Evolutionary conservation across 495 filamentous ascomycete species (phyloP).

Genomic region (Paragyromitra xinjiangensis): DNA sequence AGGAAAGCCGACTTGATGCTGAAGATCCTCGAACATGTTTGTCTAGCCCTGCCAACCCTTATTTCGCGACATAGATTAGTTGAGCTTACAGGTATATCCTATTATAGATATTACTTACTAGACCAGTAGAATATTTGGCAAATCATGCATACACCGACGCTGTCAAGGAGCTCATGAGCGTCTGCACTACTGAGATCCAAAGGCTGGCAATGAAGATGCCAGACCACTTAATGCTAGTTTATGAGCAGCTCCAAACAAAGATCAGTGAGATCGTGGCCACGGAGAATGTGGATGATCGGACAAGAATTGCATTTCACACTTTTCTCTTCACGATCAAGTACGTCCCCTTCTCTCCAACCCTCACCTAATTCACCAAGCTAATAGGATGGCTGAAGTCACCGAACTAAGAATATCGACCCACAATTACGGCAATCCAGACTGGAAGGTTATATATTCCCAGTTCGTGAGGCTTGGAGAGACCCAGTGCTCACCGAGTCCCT

Average conservation of each 20-base stretch:
- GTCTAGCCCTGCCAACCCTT: not conserved
- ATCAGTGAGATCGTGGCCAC: conserved; percentile 80
- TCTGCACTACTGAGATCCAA: conserved; percentile 85
- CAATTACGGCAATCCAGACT: conserved; percentile 71
- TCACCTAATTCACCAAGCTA: not conserved
- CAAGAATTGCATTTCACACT: conserved; percentile 68
- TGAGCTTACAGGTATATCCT: conserved; percentile 34
- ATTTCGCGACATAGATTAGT: not conserved
- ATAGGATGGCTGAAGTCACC: conserved; percentile 67
- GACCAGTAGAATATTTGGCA: conserved; percentile 72
- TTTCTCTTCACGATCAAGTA: conserved; percentile 93
- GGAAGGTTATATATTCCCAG: conserved; percentile 76
- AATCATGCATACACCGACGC: conserved; percentile 83
- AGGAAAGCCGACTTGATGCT: conserved; percentile 81
- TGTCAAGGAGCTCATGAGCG: conserved; percentile 83
- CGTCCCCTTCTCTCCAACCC: conserved; percentile 28
- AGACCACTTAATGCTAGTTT: conserved; percentile 86
- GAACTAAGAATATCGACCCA: conserved; percentile 76
- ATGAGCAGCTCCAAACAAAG: conserved; percentile 82
- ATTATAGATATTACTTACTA: conserved; percentile 75
- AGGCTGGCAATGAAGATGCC: conserved; percentile 89
- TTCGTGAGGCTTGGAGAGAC: conserved; percentile 82
- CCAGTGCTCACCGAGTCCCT: conserved; percentile 72
- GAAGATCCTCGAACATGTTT: conserved; percentile 78
- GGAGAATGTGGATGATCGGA: conserved; percentile 72